Evolutionary conservation across 768 basidiomycete species (phyloP).

Genomic region (Suillus plorans): DNA sequence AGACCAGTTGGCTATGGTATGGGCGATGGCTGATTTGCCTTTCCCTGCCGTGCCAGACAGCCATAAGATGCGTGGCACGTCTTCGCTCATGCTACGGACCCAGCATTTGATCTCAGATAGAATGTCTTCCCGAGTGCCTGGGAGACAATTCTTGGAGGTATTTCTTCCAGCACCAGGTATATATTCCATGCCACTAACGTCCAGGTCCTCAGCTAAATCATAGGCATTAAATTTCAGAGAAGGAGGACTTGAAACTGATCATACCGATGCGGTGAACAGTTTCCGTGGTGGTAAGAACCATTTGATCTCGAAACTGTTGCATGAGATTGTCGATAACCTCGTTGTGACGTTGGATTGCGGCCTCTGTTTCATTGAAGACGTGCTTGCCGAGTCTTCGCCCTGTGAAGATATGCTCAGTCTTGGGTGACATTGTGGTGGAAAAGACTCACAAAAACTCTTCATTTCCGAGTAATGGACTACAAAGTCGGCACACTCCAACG

Average conservation of each 20-base stretch:
- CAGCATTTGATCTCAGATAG: slow-evolving; percentile 17
- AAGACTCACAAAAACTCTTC: no score
- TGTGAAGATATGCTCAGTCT: no score
- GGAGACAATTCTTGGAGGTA: neutral
- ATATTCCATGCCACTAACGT: neutral
- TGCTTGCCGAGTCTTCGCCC: no score
- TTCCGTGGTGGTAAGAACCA: no score
- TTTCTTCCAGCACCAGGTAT: neutral
- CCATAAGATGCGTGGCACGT: slow-evolving; percentile 8
- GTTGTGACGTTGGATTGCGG: no score
- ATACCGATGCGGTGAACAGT: neutral
- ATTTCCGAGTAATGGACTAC: no score
- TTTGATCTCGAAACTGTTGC: no score
- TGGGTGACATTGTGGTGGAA: no score
- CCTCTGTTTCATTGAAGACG: no score
- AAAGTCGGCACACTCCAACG: no score
- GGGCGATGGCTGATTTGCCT: slow-evolving; percentile 21
- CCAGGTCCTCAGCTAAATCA: neutral
- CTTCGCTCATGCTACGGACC: slow-evolving; percentile 2
- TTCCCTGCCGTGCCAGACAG: slow-evolving; percentile 14
- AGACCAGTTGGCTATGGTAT: slow-evolving; percentile 14
- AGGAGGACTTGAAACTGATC: neutral
- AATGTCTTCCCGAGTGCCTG: neutral
- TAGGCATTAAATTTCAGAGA: neutral
- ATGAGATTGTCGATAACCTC: no score